phyloP scores from a whole-genome alignment of 345 rosid species.

The Arabidopsis thaliana region TAIR10.1 NC_003070.9:3108501-3109000 shows the following conservation, averaged over 20 bases:
- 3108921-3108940: slow-evolving; percentile 28
- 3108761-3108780: slow-evolving; percentile 52
- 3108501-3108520: neutral
- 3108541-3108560: slow-evolving; percentile 39
- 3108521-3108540: slow-evolving; percentile 24
- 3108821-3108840: slow-evolving; percentile 48
- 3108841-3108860: slow-evolving; percentile 45
- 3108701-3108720: slow-evolving; percentile 45
- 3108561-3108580: slow-evolving; percentile 42
- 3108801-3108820: slow-evolving; percentile 50
- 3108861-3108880: slow-evolving; percentile 50
- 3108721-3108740: slow-evolving; percentile 49
- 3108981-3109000: slow-evolving; percentile 55
- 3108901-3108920: slow-evolving; percentile 46
- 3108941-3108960: slow-evolving; percentile 17
- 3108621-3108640: slow-evolving; percentile 88
- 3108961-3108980: slow-evolving; percentile 46
- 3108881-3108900: slow-evolving; percentile 39
- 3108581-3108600: slow-evolving; percentile 25
- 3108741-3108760: slow-evolving; percentile 34
- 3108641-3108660: slow-evolving; percentile 47
- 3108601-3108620: slow-evolving; percentile 58
- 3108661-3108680: slow-evolving; percentile 21
- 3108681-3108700: slow-evolving; percentile 39
- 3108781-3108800: slow-evolving; percentile 41